phyloP scores from a whole-genome alignment of 352 stramenopile genomes.

The Pythium sukuiense region DNA sequence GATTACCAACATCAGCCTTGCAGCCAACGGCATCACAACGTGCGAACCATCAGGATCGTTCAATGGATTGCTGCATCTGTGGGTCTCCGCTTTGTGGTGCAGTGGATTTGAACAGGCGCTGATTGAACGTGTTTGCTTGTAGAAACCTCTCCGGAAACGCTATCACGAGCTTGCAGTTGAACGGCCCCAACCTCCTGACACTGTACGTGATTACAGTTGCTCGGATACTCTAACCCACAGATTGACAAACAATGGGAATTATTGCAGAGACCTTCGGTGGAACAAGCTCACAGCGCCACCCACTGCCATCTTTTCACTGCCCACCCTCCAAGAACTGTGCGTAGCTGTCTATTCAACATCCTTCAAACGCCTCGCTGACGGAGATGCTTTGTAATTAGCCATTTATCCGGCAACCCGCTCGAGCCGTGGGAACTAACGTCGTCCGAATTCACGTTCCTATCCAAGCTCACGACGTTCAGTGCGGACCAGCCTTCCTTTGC shows the following conservation, averaged over 20 bases:
- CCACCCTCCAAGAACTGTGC: conserved; percentile 19
- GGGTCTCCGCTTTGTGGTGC: neutral
- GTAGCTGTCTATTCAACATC: neutral
- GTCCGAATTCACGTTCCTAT: conserved; percentile 35
- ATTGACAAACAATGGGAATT: neutral
- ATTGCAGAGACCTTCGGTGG: conserved; percentile 21
- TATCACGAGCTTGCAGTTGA: conserved; percentile 14
- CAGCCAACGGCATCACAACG: conserved; percentile 13
- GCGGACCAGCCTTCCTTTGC: conserved; percentile 48
- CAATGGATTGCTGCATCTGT: conserved; percentile 14
- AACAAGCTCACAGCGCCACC: conserved; percentile 17
- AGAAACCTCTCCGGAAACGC: conserved; percentile 25
- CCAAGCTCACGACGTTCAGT: conserved; percentile 27
- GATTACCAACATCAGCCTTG: conserved; percentile 15
- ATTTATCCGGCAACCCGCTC: conserved; percentile 38
- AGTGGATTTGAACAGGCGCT: neutral
- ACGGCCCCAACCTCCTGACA: conserved; percentile 8
- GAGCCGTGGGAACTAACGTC: conserved; percentile 29
- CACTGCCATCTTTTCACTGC: conserved; percentile 12
- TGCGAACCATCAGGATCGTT: neutral
- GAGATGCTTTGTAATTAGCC: conserved; percentile 14
- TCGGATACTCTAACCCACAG: neutral
- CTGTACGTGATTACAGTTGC: conserved; percentile 9
- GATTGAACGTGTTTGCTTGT: neutral
- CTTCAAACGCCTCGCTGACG: neutral